Base-by-base conservation (phyloP, 2,329 filamentous ascomycete genomes). In the Arthroderma sp. region DNA sequence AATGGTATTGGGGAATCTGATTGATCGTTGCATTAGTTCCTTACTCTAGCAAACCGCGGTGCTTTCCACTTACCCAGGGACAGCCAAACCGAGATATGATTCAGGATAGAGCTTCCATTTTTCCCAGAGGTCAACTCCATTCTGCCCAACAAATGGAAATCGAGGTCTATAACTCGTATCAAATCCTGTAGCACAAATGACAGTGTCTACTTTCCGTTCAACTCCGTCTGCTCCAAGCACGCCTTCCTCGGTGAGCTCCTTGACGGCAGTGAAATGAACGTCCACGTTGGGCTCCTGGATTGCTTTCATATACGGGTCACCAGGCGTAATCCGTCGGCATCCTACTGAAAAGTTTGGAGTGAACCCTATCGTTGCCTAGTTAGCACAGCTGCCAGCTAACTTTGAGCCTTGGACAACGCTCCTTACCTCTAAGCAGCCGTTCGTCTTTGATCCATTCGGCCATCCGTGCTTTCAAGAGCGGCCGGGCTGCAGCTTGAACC, bases 271-370 rank as follows among this genome's bases (percentile, higher is more conserved):
- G 27, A 53, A 53, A 5, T 51, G 44, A 6, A 60, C 44, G 6
- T 48, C 44, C 1, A 63, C 64, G 48, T 69, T 71, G 0, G 58
- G 55, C 15, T 66, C 42, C 4, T 59, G 56, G 5, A 71, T 55
- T 2, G 71, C 67, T 52, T 74, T 68, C 6, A 75, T 64, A 51
- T 72, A 75, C 0, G 71, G 70, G 27, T 68, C 67, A 0, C 71
- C 71, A 0, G 72, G 72, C 0, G 72, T 73, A 11, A 72, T 51
- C 2, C 71, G 61, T 6, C 70, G 60, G 45, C 71, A 74, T 1
- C 70, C 70, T 5, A 58, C 47, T 7, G 47, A 44, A 46, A 53
- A 58, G 1, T 53, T 48, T 1, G 58, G 59, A 11, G 52, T 53
- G 1, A 57, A 45, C 22, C 9, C 7, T 15, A 10, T 4, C 6